Evolutionary conservation across 2,329 filamentous ascomycete species (phyloP), one percentile per base, ranked within the genome.

Genomic region (Talaromyces piceae): DNA sequence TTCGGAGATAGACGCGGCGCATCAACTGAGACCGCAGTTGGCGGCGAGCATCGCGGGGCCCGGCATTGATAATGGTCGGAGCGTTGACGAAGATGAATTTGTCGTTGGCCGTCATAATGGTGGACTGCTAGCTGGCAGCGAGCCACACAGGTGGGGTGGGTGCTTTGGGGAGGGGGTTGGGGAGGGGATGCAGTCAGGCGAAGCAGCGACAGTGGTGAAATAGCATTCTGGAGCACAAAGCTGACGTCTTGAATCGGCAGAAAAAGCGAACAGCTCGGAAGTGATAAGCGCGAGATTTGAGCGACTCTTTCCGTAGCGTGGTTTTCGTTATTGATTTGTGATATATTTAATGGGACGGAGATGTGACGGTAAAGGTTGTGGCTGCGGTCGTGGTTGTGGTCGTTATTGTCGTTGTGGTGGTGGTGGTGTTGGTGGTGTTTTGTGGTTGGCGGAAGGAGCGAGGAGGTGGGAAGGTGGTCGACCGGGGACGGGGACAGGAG

Each of bases 11-110:
- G 5, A 55, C 41, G 9, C 53, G 53, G 23, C 53, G 53, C 53
- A 55, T 55, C 50, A 55, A 45, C 47, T 53, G 50, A 41, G 53
- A 55, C 16, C 53, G 53, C 4, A 55, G 30, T 16, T 53, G 43
- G 5, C 51, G 53, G 25, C 51, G 53, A 27, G 47, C 53, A 30
- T 53, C 53, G n/a, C 47, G 46, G 5, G 53, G 47, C 9, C 53
- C 53, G 5, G 53, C 53, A n/a, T 49, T 50, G 11, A 53, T 41
- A 28, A 55, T 52, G 12, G 47, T 47, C 13, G 53, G 53, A n/a
- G 50, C 53, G 31, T 55, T 53, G 22, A 55, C 51, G 28, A 55
- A 53, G 25, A 55, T 52, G 18, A 55, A 54, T 13, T 52, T 51
- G 31, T 52, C 51, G 30, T 45, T 26, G n/a, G 46, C 25, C 46